Conservation (phyloP, 2,329 filamentous ascomycete species). For the Botryotinia calthae region DNA sequence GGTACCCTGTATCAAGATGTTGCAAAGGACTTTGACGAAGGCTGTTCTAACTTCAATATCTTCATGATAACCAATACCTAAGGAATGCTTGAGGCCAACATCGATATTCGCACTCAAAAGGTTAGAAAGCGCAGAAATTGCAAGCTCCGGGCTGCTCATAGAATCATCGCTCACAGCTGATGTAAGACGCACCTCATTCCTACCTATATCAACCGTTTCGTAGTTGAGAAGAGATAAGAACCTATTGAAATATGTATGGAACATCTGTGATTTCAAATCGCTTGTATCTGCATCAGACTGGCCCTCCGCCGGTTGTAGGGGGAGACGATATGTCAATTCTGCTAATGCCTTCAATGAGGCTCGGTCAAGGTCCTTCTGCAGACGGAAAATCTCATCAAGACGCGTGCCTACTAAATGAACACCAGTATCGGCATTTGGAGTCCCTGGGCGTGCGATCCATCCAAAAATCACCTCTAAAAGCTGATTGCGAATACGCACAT, state of each 20-base stretch:
- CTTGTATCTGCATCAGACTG: conserved; percentile 65
- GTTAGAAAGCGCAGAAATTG: conserved; percentile 67
- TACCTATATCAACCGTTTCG: conserved; percentile 48
- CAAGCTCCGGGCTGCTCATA: conserved; percentile 57
- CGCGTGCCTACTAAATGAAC: conserved; percentile 43
- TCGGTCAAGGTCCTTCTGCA: conserved; percentile 64
- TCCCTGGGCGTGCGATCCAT: conserved; percentile 63
- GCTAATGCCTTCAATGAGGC: conserved; percentile 64
- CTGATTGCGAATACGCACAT: conserved; percentile 67
- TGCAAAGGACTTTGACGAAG: conserved; percentile 68
- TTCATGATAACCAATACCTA: conserved; percentile 69
- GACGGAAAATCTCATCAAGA: conserved; percentile 54
- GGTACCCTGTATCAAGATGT: conserved; percentile 68
- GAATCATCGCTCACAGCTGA: conserved; percentile 51
- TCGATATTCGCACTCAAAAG: conserved; percentile 69
- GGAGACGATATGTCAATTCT: conserved; percentile 63
- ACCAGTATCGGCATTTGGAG: conserved; percentile 45
- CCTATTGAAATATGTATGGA: conserved; percentile 68
- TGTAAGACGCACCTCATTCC: conserved; percentile 44
- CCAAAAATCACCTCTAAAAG: conserved; percentile 65
- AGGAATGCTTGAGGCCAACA: conserved; percentile 66
- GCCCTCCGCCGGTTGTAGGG: conserved; percentile 63
- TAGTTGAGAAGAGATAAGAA: conserved; percentile 65
- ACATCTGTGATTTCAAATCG: conserved; percentile 69
- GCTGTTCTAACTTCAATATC: conserved; percentile 67